Evolutionary conservation across 2,329 filamentous ascomycete species (phyloP).

Genomic region (Cladophialophora psammophila): DNA sequence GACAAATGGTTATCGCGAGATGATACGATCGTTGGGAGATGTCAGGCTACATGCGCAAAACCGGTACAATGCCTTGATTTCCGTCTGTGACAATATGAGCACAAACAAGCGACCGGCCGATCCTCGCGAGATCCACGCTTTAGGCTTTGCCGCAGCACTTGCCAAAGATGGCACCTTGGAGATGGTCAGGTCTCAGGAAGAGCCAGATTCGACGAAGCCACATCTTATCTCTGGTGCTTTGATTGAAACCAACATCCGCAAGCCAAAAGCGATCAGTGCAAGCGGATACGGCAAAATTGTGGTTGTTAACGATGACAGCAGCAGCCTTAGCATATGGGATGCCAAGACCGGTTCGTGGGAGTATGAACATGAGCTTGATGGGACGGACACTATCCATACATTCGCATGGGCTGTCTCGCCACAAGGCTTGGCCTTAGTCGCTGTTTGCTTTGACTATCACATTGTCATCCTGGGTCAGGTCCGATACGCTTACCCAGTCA

Average conservation of each 20-base stretch:
- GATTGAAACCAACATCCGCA: slow-evolving; percentile 29
- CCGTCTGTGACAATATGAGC: slow-evolving; percentile 39
- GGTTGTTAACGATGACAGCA: slow-evolving; percentile 75
- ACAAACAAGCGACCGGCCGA: slow-evolving; percentile 26
- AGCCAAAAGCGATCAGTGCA: slow-evolving; percentile 29
- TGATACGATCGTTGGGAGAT: slow-evolving; percentile 32
- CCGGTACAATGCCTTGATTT: slow-evolving; percentile 25
- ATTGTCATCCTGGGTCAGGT: slow-evolving; percentile 84
- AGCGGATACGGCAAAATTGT: slow-evolving; percentile 73
- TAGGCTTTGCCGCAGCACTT: slow-evolving; percentile 30
- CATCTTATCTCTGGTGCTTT: slow-evolving; percentile 26
- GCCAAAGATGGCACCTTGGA: slow-evolving; percentile 33
- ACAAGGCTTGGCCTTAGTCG: slow-evolving; percentile 84
- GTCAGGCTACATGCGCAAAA: slow-evolving; percentile 31
- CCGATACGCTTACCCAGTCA: slow-evolving; percentile 89
- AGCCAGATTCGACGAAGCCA: slow-evolving; percentile 34
- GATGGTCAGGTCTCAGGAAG: slow-evolving; percentile 34
- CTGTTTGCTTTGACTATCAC: slow-evolving; percentile 89
- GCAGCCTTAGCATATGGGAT: slow-evolving; percentile 88
- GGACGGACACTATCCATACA: slow-evolving; percentile 78
- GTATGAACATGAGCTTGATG: slow-evolving; percentile 76
- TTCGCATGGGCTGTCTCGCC: slow-evolving; percentile 94
- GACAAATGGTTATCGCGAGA: slow-evolving; percentile 30
- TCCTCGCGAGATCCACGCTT: slow-evolving; percentile 21
- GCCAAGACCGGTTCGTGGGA: slow-evolving; percentile 81